Base-by-base conservation (phyloP, 805 yeast species). In the Barnettozyma sucrosica region DNA sequence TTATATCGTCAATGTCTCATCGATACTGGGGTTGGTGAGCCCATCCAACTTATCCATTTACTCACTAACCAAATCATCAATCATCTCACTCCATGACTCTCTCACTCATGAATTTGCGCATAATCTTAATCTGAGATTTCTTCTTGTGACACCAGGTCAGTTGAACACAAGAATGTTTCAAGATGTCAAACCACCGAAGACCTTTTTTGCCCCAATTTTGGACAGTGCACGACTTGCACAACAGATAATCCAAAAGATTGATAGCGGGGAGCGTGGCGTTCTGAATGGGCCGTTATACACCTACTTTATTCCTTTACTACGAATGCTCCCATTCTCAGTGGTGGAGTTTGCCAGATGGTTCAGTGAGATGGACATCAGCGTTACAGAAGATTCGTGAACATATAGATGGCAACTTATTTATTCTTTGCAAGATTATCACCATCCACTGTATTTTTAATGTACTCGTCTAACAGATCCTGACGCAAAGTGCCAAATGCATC, bases 51-150 rank as follows among this genome's bases (percentile, higher is more conserved):
- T 70, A 11, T 82, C 83, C 40, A 85, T 83, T 0, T 90, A 90
- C 59, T 95, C 95, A 0, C 92, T 96, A 0, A 79, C 93, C 6
- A 90, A 90, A 61, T 84, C 96, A 0, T 93, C 95, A 0, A 63
- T 87, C 14, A 76, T 89, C 41, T 89, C 95, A 1, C 64, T 89
- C 11, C 96, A 89, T 58, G 96, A 89, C 62, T 81, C 93, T 0
- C 68, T 87, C 32, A 80, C 88, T 0, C 83, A 80, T 55, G 97
- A 90, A 63, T 58, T 83, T 1, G 76, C 79, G 0, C 65, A 73
- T 7, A 56, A 72, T 32, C 66, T 66, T 40, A 82, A 86, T 8
- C 77, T 87, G 32, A 77, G 85, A 54, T 84, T 93, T 0, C 66
- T 90, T 45, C 67, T 90, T 20, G 78, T 89, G 0, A 75, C 88